These are phyloP conservation scores for Colletotrichum noveboracense DNA, from an alignment of 2,329 filamentous ascomycete genomes.

Conservation along the genomic window DNA sequence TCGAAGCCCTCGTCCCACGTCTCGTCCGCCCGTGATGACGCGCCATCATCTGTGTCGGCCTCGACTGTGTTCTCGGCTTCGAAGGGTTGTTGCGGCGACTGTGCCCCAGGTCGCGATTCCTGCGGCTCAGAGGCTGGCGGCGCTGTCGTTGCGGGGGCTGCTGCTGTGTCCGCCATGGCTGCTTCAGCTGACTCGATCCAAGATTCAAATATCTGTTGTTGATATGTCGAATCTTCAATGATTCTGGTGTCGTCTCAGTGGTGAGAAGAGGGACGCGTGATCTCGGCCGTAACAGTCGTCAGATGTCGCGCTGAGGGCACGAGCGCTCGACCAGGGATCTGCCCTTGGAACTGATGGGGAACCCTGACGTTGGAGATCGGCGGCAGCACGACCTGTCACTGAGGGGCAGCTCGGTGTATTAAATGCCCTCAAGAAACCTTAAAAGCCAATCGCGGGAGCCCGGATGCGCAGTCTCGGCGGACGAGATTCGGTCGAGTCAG, in stretches of 20 bases:
- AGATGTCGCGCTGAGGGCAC: neutral
- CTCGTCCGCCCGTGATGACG: neutral
- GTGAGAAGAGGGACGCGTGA: neutral
- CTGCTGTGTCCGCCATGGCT: neutral
- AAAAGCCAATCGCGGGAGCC: neutral
- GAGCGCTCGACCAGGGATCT: neutral
- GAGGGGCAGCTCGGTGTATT: neutral
- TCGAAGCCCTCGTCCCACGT: slow-evolving; percentile 6
- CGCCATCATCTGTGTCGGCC: slow-evolving; percentile 2
- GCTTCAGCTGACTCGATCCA: neutral
- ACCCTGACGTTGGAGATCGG: neutral
- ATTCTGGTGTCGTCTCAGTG: neutral
- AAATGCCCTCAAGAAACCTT: neutral
- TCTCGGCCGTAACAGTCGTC: neutral
- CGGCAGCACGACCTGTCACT: neutral
- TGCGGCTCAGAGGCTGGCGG: neutral
- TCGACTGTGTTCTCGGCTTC: slow-evolving; percentile 10
- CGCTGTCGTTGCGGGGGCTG: neutral
- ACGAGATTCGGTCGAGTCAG: neutral
- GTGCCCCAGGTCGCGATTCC: neutral
- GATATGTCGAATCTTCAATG: neutral
- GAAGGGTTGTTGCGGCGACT: neutral
- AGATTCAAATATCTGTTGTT: accelerated
- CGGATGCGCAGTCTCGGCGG: neutral
- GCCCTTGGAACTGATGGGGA: neutral